Conservation (phyloP, 495 filamentous ascomycete genomes). For the Cladorrhinum samala region DNA sequence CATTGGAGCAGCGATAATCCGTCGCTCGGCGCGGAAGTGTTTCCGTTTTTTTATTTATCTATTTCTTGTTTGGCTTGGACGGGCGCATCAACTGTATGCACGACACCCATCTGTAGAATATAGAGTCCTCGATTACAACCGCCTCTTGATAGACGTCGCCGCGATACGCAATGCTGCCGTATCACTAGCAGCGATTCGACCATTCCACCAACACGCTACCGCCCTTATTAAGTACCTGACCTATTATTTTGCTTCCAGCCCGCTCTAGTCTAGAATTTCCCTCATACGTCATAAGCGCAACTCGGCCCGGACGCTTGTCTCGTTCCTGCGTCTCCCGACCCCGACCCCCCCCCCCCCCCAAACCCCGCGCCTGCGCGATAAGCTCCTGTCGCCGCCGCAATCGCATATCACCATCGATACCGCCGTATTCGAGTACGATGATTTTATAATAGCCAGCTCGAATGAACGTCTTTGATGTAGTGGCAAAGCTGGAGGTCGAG, state of each 20-base stretch:
- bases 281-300: slow-evolving; percentile 20
- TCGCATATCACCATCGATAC: not conserved
- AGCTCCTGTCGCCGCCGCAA: not conserved
- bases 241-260: slow-evolving; percentile 1
- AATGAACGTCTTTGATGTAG: slow-evolving; percentile 41
- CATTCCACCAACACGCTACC: not conserved
- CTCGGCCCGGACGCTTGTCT: not conserved
- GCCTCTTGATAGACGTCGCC: not conserved
- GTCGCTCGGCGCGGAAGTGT: slow-evolving; percentile 5
- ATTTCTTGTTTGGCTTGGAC: too few species aligned
- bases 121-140: too few species aligned
- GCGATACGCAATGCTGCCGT: slow-evolving; percentile 13
- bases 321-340: not conserved
- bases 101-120: too few species aligned
- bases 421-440: not conserved
- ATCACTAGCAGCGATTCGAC: slow-evolving; percentile 1
- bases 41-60: not conserved
- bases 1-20: not conserved
- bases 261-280: slow-evolving; percentile 12
- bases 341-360: not conserved
- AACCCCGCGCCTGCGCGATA: not conserved
- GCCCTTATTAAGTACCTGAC: not conserved
- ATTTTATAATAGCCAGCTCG: slow-evolving; percentile 22
- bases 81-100: too few species aligned
- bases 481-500: slow-evolving; percentile 36